These are phyloP conservation scores for Peniophora sp. DNA, from an alignment of 1,284 basidiomycete species.

Conservation along the genomic window DNA sequence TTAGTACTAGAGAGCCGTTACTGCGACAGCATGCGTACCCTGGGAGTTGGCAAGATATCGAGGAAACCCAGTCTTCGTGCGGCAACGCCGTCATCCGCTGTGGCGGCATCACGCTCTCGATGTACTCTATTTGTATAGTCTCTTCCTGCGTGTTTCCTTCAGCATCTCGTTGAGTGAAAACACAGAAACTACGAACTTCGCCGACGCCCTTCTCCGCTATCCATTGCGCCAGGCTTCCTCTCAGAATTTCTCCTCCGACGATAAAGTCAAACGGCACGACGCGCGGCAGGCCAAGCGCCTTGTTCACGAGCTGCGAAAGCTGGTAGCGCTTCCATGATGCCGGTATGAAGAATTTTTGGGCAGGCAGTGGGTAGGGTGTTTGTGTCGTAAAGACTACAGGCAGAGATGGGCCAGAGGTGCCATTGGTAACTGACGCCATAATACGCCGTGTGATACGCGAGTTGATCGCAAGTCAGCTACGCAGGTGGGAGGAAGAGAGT, in stretches of 20 bases:
- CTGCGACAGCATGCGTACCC: slow-evolving; percentile 42
- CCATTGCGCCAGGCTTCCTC: slow-evolving; percentile 73
- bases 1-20: background rate
- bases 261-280: slow-evolving; percentile 95
- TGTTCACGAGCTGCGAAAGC: slow-evolving; percentile 97
- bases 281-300: slow-evolving; percentile 69
- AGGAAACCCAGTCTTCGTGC: slow-evolving; percentile 93
- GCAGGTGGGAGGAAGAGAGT: too few species aligned
- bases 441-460: background rate
- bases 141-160: slow-evolving; percentile 49
- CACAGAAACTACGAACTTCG: slow-evolving; percentile 37
- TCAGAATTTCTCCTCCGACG: slow-evolving; percentile 74
- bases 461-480: too few species aligned
- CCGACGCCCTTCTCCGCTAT: slow-evolving; percentile 64
- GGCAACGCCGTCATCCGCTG: slow-evolving; percentile 74
- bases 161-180: slow-evolving; percentile 1
- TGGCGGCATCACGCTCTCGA: slow-evolving; percentile 88
- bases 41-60: slow-evolving; percentile 60
- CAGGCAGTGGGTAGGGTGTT: slow-evolving; percentile 75
- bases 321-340: slow-evolving; percentile 88
- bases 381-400: slow-evolving; percentile 81
- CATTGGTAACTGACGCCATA: background rate
- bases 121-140: slow-evolving; percentile 90
- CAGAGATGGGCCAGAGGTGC: slow-evolving; percentile 20
- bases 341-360: slow-evolving; percentile 93